Percentiles rank a stretch among this genome's conserved stretches.
Evolutionary conservation across 2,329 filamentous ascomycete genomes (phyloP).

Genomic region (Fusarium sp.): DNA sequence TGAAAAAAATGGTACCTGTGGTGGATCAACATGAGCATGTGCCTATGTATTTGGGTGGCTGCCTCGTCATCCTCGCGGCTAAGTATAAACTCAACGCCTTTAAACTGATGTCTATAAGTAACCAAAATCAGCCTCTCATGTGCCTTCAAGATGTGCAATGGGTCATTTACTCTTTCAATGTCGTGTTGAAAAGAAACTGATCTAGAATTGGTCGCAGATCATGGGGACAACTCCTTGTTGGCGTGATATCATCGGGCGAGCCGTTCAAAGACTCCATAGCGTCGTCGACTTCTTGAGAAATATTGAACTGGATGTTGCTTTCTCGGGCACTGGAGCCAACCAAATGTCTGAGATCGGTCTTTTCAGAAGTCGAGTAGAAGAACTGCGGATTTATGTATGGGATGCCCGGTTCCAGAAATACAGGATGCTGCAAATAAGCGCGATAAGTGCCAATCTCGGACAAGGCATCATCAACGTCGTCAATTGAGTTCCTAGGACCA

Average conservation of each 20-base stretch:
- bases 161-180: not conserved
- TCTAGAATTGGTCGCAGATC: not conserved
- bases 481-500: not conserved
- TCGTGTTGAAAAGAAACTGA: rapidly evolving
- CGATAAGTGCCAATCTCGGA: not conserved
- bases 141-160: too few species aligned
- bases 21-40: not conserved
- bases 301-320: rapidly evolving
- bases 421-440: not conserved
- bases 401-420: not conserved
- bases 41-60: not conserved
- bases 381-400: not conserved
- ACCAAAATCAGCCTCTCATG: not conserved
- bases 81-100: not conserved
- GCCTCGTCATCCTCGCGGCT: rapidly evolving
- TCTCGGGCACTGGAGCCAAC: not conserved
- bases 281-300: not conserved
- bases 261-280: not conserved
- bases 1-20: not conserved
- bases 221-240: rapidly evolving
- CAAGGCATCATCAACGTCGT: not conserved
- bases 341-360: not conserved
- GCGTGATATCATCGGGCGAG: rapidly evolving
- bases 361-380: not conserved
- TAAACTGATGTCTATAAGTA: not conserved